Evolutionary conservation across 257 asterid species (phyloP).

Genomic region (Solanum commersonii): DNA sequence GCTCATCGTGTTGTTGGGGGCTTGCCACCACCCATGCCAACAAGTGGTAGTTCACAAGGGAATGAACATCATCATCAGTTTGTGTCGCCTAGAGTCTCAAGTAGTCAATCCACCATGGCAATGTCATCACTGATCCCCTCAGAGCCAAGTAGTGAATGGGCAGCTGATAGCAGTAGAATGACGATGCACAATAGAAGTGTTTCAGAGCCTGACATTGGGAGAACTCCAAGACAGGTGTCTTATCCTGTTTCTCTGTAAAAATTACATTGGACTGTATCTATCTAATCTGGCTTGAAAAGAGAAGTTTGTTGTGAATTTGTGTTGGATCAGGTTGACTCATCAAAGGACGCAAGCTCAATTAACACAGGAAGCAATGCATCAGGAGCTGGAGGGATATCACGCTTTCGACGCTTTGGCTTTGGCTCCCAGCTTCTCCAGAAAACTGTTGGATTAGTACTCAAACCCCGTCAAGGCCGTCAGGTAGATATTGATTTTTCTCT

Average conservation of each 20-base stretch:
- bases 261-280: not conserved
- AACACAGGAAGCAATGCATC: slow-evolving; percentile 40
- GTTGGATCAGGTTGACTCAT: slow-evolving; percentile 49
- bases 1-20: slow-evolving; percentile 85
- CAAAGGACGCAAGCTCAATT: slow-evolving; percentile 50
- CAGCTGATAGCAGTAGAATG: slow-evolving; percentile 42
- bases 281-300: not conserved
- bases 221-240: slow-evolving; percentile 88
- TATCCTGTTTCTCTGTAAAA: not conserved
- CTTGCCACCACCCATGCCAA: slow-evolving; percentile 51
- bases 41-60: slow-evolving; percentile 38
- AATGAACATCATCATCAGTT: slow-evolving; percentile 41
- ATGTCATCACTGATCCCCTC: slow-evolving; percentile 87
- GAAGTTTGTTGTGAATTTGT: not conserved
- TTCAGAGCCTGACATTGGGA: slow-evolving; percentile 96
- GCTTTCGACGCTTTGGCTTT: slow-evolving; percentile 15
- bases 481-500: slow-evolving; percentile 4
- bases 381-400: slow-evolving; percentile 8
- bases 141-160: slow-evolving; percentile 59
- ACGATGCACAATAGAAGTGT: slow-evolving; percentile 72
- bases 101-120: slow-evolving; percentile 93
- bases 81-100: slow-evolving; percentile 51
- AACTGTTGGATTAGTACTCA: slow-evolving; percentile 33
- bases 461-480: slow-evolving; percentile 31
- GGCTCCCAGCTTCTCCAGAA: slow-evolving; percentile 35